Percentiles rank a stretch among this genome's conserved stretches.
Conservation (phyloP, 352 stramenopile genomes). For the Pythium monospermum region DNA sequence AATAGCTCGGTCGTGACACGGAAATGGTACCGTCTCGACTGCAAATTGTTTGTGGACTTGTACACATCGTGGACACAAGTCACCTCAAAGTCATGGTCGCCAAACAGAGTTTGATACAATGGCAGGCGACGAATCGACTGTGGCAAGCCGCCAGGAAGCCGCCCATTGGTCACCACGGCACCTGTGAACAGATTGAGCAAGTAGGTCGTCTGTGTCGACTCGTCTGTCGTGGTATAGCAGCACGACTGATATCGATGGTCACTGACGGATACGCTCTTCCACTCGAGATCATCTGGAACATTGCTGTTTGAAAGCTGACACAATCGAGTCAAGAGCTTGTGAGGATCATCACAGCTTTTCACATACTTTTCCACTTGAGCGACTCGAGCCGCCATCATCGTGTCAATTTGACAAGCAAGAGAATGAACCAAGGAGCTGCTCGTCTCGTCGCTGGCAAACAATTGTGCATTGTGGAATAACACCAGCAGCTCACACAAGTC, state of each 20-base stretch:
- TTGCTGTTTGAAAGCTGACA: not conserved
- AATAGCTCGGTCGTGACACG: conserved; percentile 17
- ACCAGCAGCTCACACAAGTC: conserved; percentile 44
- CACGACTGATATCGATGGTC: conserved; percentile 10
- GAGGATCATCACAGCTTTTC: not conserved
- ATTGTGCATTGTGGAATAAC: conserved; percentile 32
- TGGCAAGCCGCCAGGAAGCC: conserved; percentile 34
- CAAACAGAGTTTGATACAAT: conserved; percentile 40
- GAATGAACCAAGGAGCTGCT: conserved; percentile 1
- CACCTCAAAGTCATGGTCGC: conserved; percentile 47
- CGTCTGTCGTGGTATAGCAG: conserved; percentile 29
- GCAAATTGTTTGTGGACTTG: conserved; percentile 24
- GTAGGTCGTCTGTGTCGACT: conserved; percentile 21
- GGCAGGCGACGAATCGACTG: conserved; percentile 23
- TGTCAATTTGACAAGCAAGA: conserved; percentile 11
- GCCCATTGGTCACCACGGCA: conserved; percentile 34
- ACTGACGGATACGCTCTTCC: conserved; percentile 12
- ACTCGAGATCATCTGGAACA: conserved; percentile 16
- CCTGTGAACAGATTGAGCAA: conserved; percentile 51
- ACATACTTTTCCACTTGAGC: conserved; percentile 1
- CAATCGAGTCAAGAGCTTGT: not conserved
- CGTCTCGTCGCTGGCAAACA: conserved; percentile 11
- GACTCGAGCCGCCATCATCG: conserved; percentile 34
- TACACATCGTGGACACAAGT: conserved; percentile 23
- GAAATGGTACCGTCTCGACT: conserved; percentile 37